phyloP scores from a whole-genome alignment of 352 stramenopile species.

The Phytophthora boehmeriae region DNA sequence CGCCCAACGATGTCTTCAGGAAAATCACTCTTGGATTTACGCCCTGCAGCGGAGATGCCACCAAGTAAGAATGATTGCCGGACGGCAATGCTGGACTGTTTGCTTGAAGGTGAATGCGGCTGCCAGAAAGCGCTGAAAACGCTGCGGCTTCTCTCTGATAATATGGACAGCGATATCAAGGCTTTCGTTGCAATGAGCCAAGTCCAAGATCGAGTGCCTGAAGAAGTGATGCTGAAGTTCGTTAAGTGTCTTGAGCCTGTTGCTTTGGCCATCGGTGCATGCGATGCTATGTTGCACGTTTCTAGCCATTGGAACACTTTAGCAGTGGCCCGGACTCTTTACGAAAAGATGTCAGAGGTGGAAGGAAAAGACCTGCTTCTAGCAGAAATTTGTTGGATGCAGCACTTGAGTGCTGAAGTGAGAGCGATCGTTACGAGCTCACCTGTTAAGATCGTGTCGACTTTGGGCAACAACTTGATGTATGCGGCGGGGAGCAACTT shows the following conservation, averaged over 20 bases:
- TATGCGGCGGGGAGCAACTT: constrained; percentile 6
- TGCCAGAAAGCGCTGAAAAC: constrained; percentile 2
- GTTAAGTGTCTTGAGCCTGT: constrained; percentile 6
- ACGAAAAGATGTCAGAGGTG: background rate
- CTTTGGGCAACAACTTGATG: background rate
- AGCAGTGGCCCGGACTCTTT: constrained; percentile 2
- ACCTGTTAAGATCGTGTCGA: constrained; percentile 10
- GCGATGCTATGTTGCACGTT: constrained; percentile 7
- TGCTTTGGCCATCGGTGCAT: constrained; percentile 6
- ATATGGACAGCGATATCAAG: constrained; percentile 5
- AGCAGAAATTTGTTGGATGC: constrained; percentile 19
- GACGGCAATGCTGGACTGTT: background rate
- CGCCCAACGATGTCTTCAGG: no score
- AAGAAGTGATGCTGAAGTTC: constrained; percentile 9
- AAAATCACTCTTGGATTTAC: no score
- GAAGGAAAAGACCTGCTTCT: constrained; percentile 4
- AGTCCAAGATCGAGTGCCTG: constrained; percentile 1
- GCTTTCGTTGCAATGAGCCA: background rate
- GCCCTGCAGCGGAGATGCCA: constrained; percentile 2
- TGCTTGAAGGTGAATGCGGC: background rate
- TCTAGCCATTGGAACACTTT: background rate
- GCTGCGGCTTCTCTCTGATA: constrained; percentile 1
- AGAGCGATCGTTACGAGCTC: constrained; percentile 11
- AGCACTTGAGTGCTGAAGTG: background rate
- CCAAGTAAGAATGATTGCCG: background rate